phyloP scores from a whole-genome alignment of 768 basidiomycete species.

The Paxillus rubicundulus region DNA sequence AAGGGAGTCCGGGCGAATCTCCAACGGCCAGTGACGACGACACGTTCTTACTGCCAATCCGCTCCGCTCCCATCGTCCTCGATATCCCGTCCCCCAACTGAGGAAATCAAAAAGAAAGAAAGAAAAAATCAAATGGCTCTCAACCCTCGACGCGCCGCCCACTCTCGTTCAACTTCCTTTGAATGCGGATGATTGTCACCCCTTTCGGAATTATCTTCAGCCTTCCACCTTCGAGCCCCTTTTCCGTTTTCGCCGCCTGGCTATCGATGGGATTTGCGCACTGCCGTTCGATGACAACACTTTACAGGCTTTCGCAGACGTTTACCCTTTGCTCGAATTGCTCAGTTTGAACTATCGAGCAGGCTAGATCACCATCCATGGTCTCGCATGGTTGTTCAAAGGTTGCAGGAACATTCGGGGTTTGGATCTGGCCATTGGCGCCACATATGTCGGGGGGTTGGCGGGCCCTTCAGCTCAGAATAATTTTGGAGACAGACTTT shows the following conservation, averaged over 20 bases:
- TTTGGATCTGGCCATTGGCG: background rate
- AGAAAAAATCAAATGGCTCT: background rate
- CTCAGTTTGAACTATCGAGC: background rate
- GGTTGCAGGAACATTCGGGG: background rate
- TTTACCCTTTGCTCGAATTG: background rate
- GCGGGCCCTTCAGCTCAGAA: background rate
- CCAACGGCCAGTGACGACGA: background rate
- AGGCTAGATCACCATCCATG: background rate
- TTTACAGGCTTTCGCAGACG: background rate
- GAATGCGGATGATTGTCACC: background rate
- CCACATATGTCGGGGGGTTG: background rate
- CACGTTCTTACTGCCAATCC: background rate
- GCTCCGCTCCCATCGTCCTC: background rate
- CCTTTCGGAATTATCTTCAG: background rate
- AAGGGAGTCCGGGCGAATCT: too few species aligned
- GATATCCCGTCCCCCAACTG: background rate
- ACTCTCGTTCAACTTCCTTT: background rate
- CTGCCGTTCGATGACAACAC: background rate
- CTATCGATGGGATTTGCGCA: background rate
- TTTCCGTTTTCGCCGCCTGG: background rate
- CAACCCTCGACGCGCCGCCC: background rate
- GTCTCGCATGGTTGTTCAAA: background rate
- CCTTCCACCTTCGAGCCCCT: background rate
- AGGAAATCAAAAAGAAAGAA: background rate
- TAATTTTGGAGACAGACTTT: too few species aligned